These are phyloP conservation scores for Leucaena leucocephala DNA, from an alignment of 306 rosid genomes.

Conservation along the genomic window DNA sequence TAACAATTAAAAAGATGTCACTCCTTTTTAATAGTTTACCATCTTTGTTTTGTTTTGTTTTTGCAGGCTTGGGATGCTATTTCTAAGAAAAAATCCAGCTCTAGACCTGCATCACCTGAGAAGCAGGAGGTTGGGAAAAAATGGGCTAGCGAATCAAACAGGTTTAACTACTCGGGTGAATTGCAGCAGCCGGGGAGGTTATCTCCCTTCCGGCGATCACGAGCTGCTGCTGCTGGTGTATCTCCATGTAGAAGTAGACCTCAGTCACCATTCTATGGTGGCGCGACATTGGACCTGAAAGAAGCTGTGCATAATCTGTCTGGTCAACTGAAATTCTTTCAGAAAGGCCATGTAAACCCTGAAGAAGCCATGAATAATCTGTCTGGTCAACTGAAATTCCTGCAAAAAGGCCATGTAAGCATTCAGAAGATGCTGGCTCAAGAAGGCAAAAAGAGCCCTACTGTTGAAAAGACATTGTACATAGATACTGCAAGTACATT, in stretches of 20 bases:
- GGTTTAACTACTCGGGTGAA: constrained; percentile 61
- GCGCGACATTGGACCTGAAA: constrained; percentile 25
- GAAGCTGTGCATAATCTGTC: constrained; percentile 38
- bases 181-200: constrained; percentile 50
- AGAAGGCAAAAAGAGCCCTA: constrained; percentile 44
- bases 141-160: constrained; percentile 55
- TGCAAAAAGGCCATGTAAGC: constrained; percentile 35
- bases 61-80: constrained; percentile 59
- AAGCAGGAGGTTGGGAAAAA: constrained; percentile 49
- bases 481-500: constrained; percentile 62
- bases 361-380: constrained; percentile 45
- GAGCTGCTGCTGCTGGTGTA: constrained; percentile 46
- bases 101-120: constrained; percentile 53
- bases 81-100: constrained; percentile 50
- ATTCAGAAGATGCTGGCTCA: constrained; percentile 44
- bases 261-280: constrained; percentile 48
- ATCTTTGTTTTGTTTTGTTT: not conserved
- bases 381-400: constrained; percentile 25
- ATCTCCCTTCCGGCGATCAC: constrained; percentile 65
- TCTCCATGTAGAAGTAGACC: constrained; percentile 62
- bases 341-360: constrained; percentile 37
- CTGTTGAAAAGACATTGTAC: constrained; percentile 67
- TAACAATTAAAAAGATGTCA: not conserved
- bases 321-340: constrained; percentile 27
- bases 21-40: not conserved